A percentile compares a stretch with the other conserved stretches of the same genome.
Evolutionary conservation across 2,329 filamentous ascomycete genomes (phyloP).

Genomic region (Trichoderma asperellum): DNA sequence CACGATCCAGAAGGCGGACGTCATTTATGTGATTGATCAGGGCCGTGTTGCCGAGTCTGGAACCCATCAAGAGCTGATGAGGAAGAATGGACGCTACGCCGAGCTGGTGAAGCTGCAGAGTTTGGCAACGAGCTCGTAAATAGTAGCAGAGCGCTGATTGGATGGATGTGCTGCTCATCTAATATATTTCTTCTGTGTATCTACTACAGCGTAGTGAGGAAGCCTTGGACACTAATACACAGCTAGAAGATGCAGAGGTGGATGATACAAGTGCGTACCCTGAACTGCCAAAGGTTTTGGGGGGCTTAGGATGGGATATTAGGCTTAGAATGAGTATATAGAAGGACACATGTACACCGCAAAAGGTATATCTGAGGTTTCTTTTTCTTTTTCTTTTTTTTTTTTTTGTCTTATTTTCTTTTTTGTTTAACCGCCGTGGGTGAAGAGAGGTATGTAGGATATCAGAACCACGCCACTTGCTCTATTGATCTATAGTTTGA

Average conservation of each 20-base stretch:
- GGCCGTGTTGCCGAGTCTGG: constrained; percentile 85
- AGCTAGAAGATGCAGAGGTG: background rate
- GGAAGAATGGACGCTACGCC: constrained; percentile 70
- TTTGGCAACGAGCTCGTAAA: constrained; percentile 60
- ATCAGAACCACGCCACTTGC: constrained; percentile 5
- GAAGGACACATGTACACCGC: background rate
- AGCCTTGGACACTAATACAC: too few species aligned
- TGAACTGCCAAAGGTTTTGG: too few species aligned
- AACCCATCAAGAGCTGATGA: constrained; percentile 74
- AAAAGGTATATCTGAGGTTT: background rate
- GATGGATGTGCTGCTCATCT: background rate
- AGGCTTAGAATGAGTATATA: background rate
- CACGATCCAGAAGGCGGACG: constrained; percentile 91
- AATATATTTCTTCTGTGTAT: background rate
- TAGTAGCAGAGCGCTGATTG: constrained; percentile 1
- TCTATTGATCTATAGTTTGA: background rate
- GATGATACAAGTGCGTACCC: background rate
- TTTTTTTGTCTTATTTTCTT: background rate
- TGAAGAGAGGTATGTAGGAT: background rate
- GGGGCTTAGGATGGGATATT: too few species aligned
- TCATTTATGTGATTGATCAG: constrained; percentile 96
- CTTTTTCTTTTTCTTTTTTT: background rate
- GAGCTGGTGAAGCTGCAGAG: constrained; percentile 82
- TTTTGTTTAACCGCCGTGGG: background rate
- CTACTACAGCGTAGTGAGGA: background rate